Evolutionary conservation across 2,329 filamentous ascomycete species (phyloP), one percentile per base, ranked within the genome.

Genomic region (Bipolaris cookei): DNA sequence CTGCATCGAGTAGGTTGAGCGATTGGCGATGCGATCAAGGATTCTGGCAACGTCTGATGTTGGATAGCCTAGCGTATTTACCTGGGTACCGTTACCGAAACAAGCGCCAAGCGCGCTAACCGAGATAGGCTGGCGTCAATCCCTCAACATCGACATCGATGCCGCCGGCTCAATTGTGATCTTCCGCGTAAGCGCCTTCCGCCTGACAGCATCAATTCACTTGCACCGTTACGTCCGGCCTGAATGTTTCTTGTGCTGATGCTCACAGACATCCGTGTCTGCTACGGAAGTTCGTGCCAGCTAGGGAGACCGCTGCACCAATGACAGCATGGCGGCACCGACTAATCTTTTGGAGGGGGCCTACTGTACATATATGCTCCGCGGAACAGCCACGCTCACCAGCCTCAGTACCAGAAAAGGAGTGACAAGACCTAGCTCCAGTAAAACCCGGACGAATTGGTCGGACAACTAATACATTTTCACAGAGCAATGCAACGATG

Each of bases 1-100:
- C 54, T 8, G 34, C 32, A 48, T 39, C 16, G 30, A 53, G 54
- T 28, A 57, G 18, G 37, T n/a, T n/a, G 47, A 51, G 46, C 52
- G 52, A 56, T 42, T 34, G 49, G 39, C 42, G 34, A 47, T 10
- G 42, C 44, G 37, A 56, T 53, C 21, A 43, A 44, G 41, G 35
- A 41, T 47, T 16, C 20, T 42, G 42, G 48, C 16, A 37, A 46
- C 25, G 42, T 42, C 23, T 28, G 18, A 48, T 28, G 34, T 18
- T 25, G 7, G 32, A 47, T 35, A 23, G 42, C 16, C 38, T 32
- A 37, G 11, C 28, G 28, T 39, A 50, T 34, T 39, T 35, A 47
- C 48, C 28, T 25, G 54, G 20, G 42, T 10, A 30, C 7, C 41
- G 16, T 34, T 34, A 21, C 37, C 48, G 16, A 23, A 2, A 6